Evolutionary conservation across 768 basidiomycete species (phyloP).

Genomic region (Cubamyces sp.): DNA sequence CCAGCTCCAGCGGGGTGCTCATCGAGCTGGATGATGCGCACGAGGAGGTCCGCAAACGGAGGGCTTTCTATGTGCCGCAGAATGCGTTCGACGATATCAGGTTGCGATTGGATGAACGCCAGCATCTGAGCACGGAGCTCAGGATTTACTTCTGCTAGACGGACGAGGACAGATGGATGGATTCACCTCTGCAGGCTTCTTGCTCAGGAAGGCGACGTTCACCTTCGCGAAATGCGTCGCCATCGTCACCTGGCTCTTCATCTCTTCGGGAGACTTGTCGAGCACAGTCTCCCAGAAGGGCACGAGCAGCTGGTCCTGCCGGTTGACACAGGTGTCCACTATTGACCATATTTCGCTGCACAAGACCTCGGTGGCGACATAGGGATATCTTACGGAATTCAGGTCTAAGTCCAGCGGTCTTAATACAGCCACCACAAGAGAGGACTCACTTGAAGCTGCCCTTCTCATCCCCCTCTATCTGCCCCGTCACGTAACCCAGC

Average conservation of each 20-base stretch:
- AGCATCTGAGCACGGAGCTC: slow-evolving; percentile 70
- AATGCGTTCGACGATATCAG: slow-evolving; percentile 78
- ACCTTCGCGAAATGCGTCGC: slow-evolving; percentile 95
- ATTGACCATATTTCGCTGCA: slow-evolving; percentile 97
- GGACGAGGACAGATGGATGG: slow-evolving; percentile 30
- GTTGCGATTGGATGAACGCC: slow-evolving; percentile 84
- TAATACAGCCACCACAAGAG: not conserved
- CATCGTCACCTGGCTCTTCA: slow-evolving; percentile 85
- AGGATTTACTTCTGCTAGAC: slow-evolving; percentile 35
- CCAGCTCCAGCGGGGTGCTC: slow-evolving; percentile 81
- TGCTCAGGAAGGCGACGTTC: slow-evolving; percentile 84
- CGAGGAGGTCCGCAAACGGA: slow-evolving; percentile 88
- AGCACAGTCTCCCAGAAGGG: slow-evolving; percentile 94
- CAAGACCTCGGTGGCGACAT: slow-evolving; percentile 91
- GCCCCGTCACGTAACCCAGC: slow-evolving; percentile 84
- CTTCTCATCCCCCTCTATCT: slow-evolving; percentile 80
- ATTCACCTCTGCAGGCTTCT: slow-evolving; percentile 87
- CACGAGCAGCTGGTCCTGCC: slow-evolving; percentile 69
- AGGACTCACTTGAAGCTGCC: slow-evolving; percentile 79
- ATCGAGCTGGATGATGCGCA: slow-evolving; percentile 88
- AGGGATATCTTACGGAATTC: slow-evolving; percentile 70
- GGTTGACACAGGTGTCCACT: slow-evolving; percentile 82
- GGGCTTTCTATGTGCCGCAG: slow-evolving; percentile 87
- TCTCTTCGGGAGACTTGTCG: slow-evolving; percentile 79
- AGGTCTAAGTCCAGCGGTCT: slow-evolving; percentile 20